Evolutionary conservation across 139 green algal genomes (phyloP), one percentile per base, ranked within the genome.

Genomic region (Helicosporidium sp.): DNA sequence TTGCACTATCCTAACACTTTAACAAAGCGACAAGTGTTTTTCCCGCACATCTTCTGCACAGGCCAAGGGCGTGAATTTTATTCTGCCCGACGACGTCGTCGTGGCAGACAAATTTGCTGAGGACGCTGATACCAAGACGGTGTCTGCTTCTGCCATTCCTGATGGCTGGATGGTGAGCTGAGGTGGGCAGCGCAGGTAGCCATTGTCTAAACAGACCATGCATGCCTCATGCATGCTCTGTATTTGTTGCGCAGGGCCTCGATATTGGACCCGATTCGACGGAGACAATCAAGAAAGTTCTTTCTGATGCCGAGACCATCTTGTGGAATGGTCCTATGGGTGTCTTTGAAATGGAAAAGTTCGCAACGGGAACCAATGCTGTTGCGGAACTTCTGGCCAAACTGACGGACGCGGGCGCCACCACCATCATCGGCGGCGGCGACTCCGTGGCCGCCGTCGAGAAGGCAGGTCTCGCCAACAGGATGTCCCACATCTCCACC

Each of bases 401-500:
- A 4, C n/a, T 56, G 25, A 56, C 51, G 18, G 43, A 18, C n/a
- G 26, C 41, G 47, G 48, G 43, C 37, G 74, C 67, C 48, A 92
- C 76, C 64, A 95, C 89, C 62, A 94, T 99, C 75, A 93, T 99
- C 54, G 90, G 90, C 61, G 90, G 90, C 41, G 90, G 90, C 51
- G 90, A 99, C 76, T 91, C 75, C 23, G 90, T 99, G 43, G 87
- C 87, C 0, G 90, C 90, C 25, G 90, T 97, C n/a, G 85, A 99
- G 78, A 80, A 94, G 77, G 84, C 81, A 16, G 87, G 87, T 43
- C 49, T 94, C 19, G 85, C 79, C 4, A 72, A 86, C 31, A 74
- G 90, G 61, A 94, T 94, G 80, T 73, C 48, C 54, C 83, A 94
- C 69, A 90, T 94, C 65, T 91, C 75, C 53, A 98, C 89, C 29